Conservation (phyloP, 2,329 filamentous ascomycete genomes). For the Epicoccum sorghinum region DNA sequence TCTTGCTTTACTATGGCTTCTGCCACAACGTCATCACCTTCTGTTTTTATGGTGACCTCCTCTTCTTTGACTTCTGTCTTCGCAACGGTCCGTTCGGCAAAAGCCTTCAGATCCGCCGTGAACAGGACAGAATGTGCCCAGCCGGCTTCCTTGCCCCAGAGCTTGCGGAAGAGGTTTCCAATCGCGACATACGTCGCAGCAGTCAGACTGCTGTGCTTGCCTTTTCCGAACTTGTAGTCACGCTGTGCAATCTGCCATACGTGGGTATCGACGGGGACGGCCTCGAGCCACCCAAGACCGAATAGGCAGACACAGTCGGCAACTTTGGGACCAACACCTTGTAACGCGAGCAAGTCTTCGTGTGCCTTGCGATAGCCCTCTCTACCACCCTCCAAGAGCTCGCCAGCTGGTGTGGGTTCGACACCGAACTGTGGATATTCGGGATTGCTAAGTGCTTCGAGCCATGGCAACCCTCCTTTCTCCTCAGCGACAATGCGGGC, state of each 20-base stretch:
- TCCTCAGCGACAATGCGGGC: conserved; percentile 75
- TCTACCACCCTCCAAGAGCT: conserved; percentile 58
- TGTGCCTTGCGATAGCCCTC: conserved; percentile 81
- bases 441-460: conserved; percentile 78
- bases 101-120: conserved; percentile 86
- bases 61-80: conserved; percentile 58
- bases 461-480: conserved; percentile 69
- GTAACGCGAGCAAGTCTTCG: conserved; percentile 75
- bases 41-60: conserved; percentile 42
- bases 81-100: conserved; percentile 69
- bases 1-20: conserved; percentile 39
- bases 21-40: conserved; percentile 28
- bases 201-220: conserved; percentile 82
- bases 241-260: conserved; percentile 97
- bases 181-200: conserved; percentile 89
- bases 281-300: conserved; percentile 94
- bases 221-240: conserved; percentile 90
- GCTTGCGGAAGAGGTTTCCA: conserved; percentile 82
- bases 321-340: conserved; percentile 95
- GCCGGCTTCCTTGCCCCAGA: conserved; percentile 93
- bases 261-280: conserved; percentile 95
- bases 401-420: conserved; percentile 51
- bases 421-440: conserved; percentile 67
- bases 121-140: conserved; percentile 99
- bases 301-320: conserved; percentile 96